These are phyloP conservation scores for Hypoxylon rickii DNA, from an alignment of 495 filamentous ascomycete genomes.

Conservation along the genomic window DNA sequence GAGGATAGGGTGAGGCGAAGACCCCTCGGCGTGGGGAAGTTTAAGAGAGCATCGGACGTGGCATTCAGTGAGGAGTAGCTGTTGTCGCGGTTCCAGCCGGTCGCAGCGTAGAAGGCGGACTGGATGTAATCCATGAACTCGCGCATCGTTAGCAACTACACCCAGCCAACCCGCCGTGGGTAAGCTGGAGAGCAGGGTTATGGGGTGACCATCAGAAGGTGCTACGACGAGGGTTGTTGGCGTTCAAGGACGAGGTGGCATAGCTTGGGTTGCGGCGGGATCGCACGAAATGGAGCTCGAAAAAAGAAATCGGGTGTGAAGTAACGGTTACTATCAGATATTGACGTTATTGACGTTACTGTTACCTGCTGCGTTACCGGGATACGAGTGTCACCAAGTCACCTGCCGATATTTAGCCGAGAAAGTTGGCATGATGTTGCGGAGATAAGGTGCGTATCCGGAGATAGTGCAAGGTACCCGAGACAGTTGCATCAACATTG, in stretches of 20 bases:
- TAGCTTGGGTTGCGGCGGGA: not conserved
- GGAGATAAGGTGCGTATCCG: too few species aligned
- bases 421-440: too few species aligned
- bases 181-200: conserved; percentile 26
- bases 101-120: conserved; percentile 84
- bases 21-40: conserved; percentile 79
- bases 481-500: too few species aligned
- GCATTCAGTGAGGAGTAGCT: conserved; percentile 86
- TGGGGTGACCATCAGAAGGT: conserved; percentile 21
- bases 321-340: too few species aligned
- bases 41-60: conserved; percentile 81
- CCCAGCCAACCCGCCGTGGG: conserved; percentile 22
- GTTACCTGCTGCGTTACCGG: too few species aligned
- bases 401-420: too few species aligned
- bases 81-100: conserved; percentile 91
- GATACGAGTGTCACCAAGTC: too few species aligned
- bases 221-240: too few species aligned
- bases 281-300: not conserved
- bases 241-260: not conserved
- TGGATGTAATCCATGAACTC: conserved; percentile 99
- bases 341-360: too few species aligned
- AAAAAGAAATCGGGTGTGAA: too few species aligned
- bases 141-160: conserved; percentile 64
- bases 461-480: too few species aligned
- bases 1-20: conserved; percentile 86